phyloP scores from a whole-genome alignment of 106 monocot species.

The Dioscorea zingiberensis region DNA sequence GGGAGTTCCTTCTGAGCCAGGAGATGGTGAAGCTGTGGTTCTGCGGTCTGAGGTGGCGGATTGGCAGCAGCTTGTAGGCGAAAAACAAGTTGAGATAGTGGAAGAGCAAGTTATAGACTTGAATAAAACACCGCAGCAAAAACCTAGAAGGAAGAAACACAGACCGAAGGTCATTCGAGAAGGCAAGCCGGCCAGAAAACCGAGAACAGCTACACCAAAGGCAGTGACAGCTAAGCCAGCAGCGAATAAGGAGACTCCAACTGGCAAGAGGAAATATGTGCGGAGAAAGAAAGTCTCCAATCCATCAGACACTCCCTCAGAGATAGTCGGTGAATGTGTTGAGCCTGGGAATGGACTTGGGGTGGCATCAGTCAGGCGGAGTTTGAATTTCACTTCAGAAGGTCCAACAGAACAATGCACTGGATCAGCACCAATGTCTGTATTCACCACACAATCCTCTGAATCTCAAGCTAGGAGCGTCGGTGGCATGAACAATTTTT shows the following conservation, averaged over 20 bases:
- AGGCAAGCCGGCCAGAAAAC: constrained; percentile 37
- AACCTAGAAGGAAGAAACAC: constrained; percentile 45
- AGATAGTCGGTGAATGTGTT: neutral
- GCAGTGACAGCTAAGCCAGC: constrained; percentile 12
- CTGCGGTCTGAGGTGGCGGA: neutral
- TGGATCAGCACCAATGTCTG: neutral
- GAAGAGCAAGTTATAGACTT: constrained; percentile 12
- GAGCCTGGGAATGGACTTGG: neutral
- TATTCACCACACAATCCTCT: neutral
- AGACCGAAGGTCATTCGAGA: constrained; percentile 72
- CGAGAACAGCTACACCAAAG: constrained; percentile 32
- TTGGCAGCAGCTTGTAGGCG: neutral
- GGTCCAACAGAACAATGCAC: neutral
- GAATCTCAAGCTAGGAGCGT: neutral
- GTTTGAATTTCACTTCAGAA: neutral
- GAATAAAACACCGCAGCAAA: constrained; percentile 25
- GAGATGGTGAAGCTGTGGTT: neutral
- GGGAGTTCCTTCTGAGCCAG: too few relatives aligned
- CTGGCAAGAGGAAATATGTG: constrained; percentile 35
- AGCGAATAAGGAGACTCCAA: constrained; percentile 2
- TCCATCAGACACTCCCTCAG: constrained; percentile 7
- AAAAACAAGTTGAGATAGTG: neutral
- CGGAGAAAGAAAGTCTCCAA: constrained; percentile 23
- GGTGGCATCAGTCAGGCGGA: neutral
- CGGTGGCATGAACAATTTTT: too few relatives aligned